Conservation (phyloP, 2,329 filamentous ascomycete genomes). For the Cytospora paraplurivora region DNA sequence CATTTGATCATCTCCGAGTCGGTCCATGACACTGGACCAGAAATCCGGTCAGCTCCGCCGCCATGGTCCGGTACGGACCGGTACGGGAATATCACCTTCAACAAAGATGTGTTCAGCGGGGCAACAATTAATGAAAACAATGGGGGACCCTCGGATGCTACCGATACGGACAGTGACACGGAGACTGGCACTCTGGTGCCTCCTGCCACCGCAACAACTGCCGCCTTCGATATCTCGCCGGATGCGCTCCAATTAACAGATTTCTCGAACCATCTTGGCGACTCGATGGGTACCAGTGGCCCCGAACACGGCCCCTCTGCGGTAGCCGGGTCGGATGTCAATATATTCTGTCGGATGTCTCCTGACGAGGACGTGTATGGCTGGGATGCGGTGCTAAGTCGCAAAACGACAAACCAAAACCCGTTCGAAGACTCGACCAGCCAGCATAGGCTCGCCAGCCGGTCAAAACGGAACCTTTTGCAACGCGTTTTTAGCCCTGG, state of each 20-base stretch:
- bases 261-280: slow-evolving; percentile 36
- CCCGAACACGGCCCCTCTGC: slow-evolving; percentile 26
- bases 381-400: slow-evolving; percentile 34
- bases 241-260: slow-evolving; percentile 35
- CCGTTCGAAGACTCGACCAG: slow-evolving; percentile 13
- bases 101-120: slow-evolving; percentile 1
- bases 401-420: slow-evolving; percentile 24
- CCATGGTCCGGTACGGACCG: slow-evolving; percentile 13
- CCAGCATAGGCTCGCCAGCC: slow-evolving; percentile 24
- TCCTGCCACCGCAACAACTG: slow-evolving; percentile 8
- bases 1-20: slow-evolving; percentile 20
- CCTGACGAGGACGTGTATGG: slow-evolving; percentile 35
- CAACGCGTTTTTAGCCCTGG: slow-evolving; percentile 28
- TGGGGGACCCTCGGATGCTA: slow-evolving; percentile 19
- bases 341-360: slow-evolving; percentile 23
- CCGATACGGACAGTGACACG: slow-evolving; percentile 26
- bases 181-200: slow-evolving; percentile 20
- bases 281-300: slow-evolving; percentile 19
- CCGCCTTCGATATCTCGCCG: slow-evolving; percentile 19
- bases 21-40: slow-evolving; percentile 11
- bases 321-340: slow-evolving; percentile 25
- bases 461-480: slow-evolving; percentile 26
- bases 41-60: slow-evolving; percentile 26
- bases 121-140: slow-evolving; percentile 14
- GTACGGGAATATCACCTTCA: slow-evolving; percentile 1